Percentiles rank a stretch among this genome's conserved stretches.
These are phyloP conservation scores for Verticillium nubilum DNA, from an alignment of 2,329 filamentous ascomycete species.

Conservation along the genomic window DNA sequence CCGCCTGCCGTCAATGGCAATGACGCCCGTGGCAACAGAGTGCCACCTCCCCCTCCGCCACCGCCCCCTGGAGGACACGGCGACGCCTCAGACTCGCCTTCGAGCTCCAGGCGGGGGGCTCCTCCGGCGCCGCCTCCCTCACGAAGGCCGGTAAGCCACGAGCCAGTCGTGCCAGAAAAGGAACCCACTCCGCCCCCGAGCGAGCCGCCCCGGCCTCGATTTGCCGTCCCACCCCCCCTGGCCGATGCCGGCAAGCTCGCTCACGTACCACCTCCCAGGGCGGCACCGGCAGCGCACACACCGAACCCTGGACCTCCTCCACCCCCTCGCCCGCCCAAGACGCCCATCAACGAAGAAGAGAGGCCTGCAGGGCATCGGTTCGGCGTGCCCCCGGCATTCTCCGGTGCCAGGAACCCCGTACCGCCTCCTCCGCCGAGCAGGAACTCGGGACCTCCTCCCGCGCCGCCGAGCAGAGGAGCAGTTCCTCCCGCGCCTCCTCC, in stretches of 20 bases:
- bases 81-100: constrained; percentile 34
- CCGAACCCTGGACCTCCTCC: constrained; percentile 54
- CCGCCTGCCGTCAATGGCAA: constrained; percentile 25
- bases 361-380: constrained; percentile 52
- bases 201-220: constrained; percentile 43
- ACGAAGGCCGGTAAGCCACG: constrained; percentile 43
- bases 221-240: constrained; percentile 64
- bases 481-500: constrained; percentile 24
- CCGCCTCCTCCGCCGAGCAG: constrained; percentile 73
- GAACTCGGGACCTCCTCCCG: constrained; percentile 66
- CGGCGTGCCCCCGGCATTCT: constrained; percentile 75
- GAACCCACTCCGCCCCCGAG: constrained; percentile 62
- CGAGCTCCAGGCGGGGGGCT: constrained; percentile 32
- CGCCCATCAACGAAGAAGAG: constrained; percentile 61
- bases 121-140: constrained; percentile 55
- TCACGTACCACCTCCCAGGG: constrained; percentile 41
- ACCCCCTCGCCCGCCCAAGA: constrained; percentile 64
- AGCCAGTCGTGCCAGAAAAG: neutral
- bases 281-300: constrained; percentile 27
- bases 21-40: constrained; percentile 22
- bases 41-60: constrained; percentile 26
- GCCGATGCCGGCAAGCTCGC: constrained; percentile 87
- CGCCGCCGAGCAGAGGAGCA: constrained; percentile 39
- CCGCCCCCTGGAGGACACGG: constrained; percentile 16
- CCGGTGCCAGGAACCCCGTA: constrained; percentile 54